Evolutionary conservation across 495 filamentous ascomycete genomes (phyloP).

Genomic region (Aspergillus panamensis): DNA sequence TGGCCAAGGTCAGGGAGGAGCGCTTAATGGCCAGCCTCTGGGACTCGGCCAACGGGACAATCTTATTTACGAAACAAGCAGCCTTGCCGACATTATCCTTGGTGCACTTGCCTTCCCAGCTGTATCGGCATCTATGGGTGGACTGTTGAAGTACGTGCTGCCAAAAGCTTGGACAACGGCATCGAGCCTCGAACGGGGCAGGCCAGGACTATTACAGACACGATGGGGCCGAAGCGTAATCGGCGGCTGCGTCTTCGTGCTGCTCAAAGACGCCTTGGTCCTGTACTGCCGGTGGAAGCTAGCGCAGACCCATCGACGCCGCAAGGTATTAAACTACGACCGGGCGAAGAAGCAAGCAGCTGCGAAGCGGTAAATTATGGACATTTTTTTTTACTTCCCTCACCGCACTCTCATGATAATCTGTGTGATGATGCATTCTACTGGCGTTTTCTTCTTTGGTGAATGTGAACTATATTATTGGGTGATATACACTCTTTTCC

Average conservation of each 20-base stretch:
- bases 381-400: background rate
- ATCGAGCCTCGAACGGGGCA: slow-evolving; percentile 34
- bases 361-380: slow-evolving; percentile 17
- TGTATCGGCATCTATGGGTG: slow-evolving; percentile 63
- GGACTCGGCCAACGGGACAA: slow-evolving; percentile 42
- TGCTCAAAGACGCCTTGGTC: slow-evolving; percentile 69
- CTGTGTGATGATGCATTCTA: slow-evolving; percentile 22
- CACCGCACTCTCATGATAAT: background rate
- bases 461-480: background rate
- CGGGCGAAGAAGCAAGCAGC: slow-evolving; percentile 35
- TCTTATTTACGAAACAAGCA: slow-evolving; percentile 49
- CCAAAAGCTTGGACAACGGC: slow-evolving; percentile 61
- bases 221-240: slow-evolving; percentile 76
- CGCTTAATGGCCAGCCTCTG: slow-evolving; percentile 27
- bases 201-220: slow-evolving; percentile 63
- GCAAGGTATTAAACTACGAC: slow-evolving; percentile 67
- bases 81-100: slow-evolving; percentile 53
- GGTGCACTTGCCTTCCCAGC: slow-evolving; percentile 62
- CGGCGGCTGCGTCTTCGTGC: slow-evolving; percentile 75
- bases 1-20: slow-evolving; percentile 27
- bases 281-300: slow-evolving; percentile 72
- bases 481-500: slow-evolving; percentile 8
- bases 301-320: slow-evolving; percentile 62
- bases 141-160: slow-evolving; percentile 57
- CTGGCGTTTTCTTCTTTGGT: slow-evolving; percentile 12